Conservation (phyloP, 2,329 filamentous ascomycete species). For the Colletotrichum orbiculare region DNA sequence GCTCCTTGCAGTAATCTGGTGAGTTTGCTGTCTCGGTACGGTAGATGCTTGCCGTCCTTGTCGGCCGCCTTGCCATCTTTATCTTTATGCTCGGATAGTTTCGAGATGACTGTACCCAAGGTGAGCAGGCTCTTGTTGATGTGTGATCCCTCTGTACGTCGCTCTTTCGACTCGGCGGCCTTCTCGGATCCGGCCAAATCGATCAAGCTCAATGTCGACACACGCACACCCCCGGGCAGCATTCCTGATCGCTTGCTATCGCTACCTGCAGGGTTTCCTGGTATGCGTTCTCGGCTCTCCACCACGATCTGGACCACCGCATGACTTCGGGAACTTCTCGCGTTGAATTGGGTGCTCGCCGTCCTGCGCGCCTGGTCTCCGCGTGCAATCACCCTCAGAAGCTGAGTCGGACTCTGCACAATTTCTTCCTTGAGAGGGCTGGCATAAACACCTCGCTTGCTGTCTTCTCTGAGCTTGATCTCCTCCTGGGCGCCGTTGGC, state of each 20-base stretch:
- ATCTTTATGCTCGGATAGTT: conserved; percentile 89
- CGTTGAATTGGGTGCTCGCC: conserved; percentile 96
- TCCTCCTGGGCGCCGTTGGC: conserved; percentile 78
- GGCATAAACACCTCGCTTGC: conserved; percentile 95
- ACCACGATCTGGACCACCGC: conserved; percentile 99
- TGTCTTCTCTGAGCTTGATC: conserved; percentile 96
- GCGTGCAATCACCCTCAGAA: conserved; percentile 92
- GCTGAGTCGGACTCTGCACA: conserved; percentile 95
- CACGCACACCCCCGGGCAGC: conserved; percentile 87
- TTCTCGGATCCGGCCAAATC: conserved; percentile 97
- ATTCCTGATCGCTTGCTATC: conserved; percentile 77
- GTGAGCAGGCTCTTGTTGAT: conserved; percentile 99
- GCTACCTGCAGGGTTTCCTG: conserved; percentile 57
- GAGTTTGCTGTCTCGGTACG: conserved; percentile 97
- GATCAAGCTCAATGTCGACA: conserved; percentile 94
- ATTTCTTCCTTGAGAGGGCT: conserved; percentile 98
- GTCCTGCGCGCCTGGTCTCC: conserved; percentile 92
- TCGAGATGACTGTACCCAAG: conserved; percentile 92
- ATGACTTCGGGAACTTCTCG: conserved; percentile 95
- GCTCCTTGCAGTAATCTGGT: conserved; percentile 93
- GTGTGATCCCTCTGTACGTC: conserved; percentile 92
- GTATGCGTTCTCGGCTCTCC: conserved; percentile 89
- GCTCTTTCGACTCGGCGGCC: conserved; percentile 94
- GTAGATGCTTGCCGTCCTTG: conserved; percentile 91
- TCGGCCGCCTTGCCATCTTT: conserved; percentile 78